Evolutionary conservation across 495 filamentous ascomycete species (phyloP).

Genomic region (Aspergillus indologenus): DNA sequence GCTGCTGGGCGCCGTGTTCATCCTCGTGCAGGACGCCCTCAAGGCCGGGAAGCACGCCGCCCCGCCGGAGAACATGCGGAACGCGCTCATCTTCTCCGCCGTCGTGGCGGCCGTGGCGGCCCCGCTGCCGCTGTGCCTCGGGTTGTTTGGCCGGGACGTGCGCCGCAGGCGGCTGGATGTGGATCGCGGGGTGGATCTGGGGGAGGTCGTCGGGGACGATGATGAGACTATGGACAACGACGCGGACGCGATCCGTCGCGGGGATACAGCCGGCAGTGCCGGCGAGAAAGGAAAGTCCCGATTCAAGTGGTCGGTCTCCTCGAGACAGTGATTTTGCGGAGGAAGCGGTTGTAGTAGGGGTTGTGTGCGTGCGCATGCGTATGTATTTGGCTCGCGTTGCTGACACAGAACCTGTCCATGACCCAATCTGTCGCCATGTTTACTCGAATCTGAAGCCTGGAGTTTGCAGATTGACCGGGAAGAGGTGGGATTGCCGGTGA

Average conservation of each 20-base stretch:
- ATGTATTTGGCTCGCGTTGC: too few species aligned
- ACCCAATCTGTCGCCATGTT: too few species aligned
- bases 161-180: constrained; percentile 55
- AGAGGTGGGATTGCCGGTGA: too few species aligned
- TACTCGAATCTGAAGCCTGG: too few species aligned
- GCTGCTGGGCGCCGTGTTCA: constrained; percentile 72
- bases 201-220: constrained; percentile 6
- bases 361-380: neutral
- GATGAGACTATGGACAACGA: neutral
- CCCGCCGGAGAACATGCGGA: constrained; percentile 68
- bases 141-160: constrained; percentile 58
- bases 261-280: neutral
- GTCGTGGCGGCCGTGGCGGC: constrained; percentile 63
- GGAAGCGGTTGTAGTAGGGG: neutral
- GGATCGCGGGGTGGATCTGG: constrained; percentile 42
- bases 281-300: neutral
- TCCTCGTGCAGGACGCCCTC: constrained; percentile 76
- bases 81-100: constrained; percentile 74
- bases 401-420: too few species aligned
- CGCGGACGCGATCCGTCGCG: neutral
- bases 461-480: too few species aligned
- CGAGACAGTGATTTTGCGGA: neutral
- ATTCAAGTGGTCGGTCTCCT: neutral
- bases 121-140: constrained; percentile 65
- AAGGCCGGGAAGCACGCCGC: constrained; percentile 53